These are phyloP conservation scores for Phlegmacium glaucopus DNA, from an alignment of 768 basidiomycete genomes.

Conservation along the genomic window DNA sequence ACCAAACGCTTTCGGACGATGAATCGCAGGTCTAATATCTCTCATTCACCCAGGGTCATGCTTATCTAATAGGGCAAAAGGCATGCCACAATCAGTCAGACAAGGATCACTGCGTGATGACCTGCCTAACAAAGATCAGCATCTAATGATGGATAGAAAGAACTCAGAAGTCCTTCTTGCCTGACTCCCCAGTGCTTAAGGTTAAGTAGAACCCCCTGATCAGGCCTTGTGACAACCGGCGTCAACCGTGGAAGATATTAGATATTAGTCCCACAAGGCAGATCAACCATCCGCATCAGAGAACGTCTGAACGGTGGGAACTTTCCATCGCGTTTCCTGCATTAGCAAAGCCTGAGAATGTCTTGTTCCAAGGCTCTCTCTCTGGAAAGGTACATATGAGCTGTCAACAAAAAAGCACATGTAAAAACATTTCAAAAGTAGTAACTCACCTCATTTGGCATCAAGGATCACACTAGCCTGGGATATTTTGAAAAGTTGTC, in stretches of 20 bases:
- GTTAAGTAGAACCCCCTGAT: conserved; percentile 29
- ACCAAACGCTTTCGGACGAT: no score
- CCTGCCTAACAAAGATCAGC: conserved; percentile 26
- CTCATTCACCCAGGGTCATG: conserved; percentile 11
- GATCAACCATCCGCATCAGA: conserved; percentile 23
- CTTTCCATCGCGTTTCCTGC: conserved; percentile 10
- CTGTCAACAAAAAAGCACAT: conserved; percentile 17
- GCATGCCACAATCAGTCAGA: conserved; percentile 38
- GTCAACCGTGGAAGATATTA: conserved; percentile 22
- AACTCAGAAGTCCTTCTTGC: conserved; percentile 24
- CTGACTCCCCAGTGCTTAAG: conserved; percentile 21
- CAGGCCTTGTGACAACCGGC: conserved; percentile 30
- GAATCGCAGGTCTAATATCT: no score
- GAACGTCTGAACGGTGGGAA: conserved; percentile 21
- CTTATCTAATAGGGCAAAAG: conserved; percentile 9
- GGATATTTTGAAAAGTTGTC: background rate
- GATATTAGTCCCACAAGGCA: conserved; percentile 15
- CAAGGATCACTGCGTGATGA: conserved; percentile 15
- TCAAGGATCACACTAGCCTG: conserved; percentile 2
- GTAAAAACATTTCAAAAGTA: conserved; percentile 11
- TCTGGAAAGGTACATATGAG: conserved; percentile 21
- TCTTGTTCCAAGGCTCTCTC: no score
- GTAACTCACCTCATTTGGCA: conserved; percentile 17
- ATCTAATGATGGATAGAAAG: conserved; percentile 24
- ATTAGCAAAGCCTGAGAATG: conserved; percentile 13